Evolutionary conservation across 1,139 yeast genomes (phyloP), one percentile per base, ranked within the genome.

Genomic region (Diutina ranongensis): DNA sequence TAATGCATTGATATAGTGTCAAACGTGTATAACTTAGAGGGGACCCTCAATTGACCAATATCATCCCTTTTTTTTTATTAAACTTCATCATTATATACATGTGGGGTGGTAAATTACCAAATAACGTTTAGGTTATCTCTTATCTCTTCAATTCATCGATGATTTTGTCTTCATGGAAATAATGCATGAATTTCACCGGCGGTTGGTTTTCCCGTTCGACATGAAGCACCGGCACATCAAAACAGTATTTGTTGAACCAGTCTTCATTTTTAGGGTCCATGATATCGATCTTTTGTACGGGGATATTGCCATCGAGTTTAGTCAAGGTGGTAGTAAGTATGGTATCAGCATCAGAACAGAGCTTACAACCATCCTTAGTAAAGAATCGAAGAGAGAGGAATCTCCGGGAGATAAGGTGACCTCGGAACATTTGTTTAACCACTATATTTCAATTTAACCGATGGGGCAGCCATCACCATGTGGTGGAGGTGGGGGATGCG

Each of bases 171-270:
- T 72, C 71, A 49, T 78, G 65, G 47, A 88, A 71, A 48, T 80
- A 72, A 62, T 88, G 97, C 89, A 87, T 86, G 57, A 82, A 77
- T 56, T 81, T 82, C 13, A 72, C 69, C 3, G 80, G 71, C 45
- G 72, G 66, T 44, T 68, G 70, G 4, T 61, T 68, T 2, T 64
- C 64, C 49, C 78, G 60, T 52, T 79, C 82, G 16, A 86, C 68
- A 57, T 88, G 95, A 36, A 87, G 61, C 0, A 89, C 97, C 0
- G 97, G 97, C 2, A 88, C 89, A 57, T 89, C 97, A 60, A 80
- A 87, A 52, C 95, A 83, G 56, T 88, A 89, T 50, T 71, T 70
- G 50, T 86, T 94, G 69, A 80, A 84, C 88, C 94, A 86, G 46
- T 73, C 67, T 46, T 74, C 65, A 60, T 88, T 82, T 46, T 74